Conservation (phyloP, 306 rosid species). For the Rosa rugosa region DNA sequence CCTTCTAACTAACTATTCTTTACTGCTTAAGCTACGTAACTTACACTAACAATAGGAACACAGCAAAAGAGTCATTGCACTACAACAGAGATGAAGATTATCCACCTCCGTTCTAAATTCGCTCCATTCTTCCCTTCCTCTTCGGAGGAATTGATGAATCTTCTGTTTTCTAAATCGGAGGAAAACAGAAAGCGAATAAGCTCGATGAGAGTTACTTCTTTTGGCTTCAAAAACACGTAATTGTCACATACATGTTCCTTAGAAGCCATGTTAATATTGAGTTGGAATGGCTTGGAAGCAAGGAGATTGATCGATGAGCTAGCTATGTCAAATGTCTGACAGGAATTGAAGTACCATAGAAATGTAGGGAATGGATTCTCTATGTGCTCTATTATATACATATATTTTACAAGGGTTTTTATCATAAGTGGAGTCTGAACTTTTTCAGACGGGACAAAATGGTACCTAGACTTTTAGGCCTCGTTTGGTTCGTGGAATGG, state of each 20-base stretch:
- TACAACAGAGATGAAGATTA: conserved; percentile 49
- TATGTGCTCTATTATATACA: background rate
- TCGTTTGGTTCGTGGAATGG: too few species aligned
- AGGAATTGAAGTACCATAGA: background rate
- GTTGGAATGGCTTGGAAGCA: conserved; percentile 10
- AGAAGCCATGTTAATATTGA: conserved; percentile 30
- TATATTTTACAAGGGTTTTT: background rate
- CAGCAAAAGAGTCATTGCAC: conserved; percentile 30
- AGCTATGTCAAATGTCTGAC: background rate
- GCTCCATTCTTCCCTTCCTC: background rate
- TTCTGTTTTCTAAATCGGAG: conserved; percentile 29
- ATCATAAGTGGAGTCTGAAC: too few species aligned
- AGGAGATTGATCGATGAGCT: background rate
- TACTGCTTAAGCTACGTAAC: too few species aligned
- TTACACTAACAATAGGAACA: too few species aligned
- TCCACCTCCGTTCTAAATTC: conserved; percentile 55
- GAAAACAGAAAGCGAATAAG: conserved; percentile 41
- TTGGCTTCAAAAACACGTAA: conserved; percentile 48
- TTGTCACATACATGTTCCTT: conserved; percentile 19
- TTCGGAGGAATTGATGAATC: conserved; percentile 46
- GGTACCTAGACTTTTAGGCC: too few species aligned
- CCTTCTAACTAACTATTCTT: too few species aligned
- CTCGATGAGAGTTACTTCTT: conserved; percentile 44
- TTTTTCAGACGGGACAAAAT: too few species aligned
- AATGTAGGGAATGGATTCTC: background rate